Base-by-base conservation (phyloP, 2,329 filamentous ascomycete genomes). In the Alternaria incomplexa region DNA sequence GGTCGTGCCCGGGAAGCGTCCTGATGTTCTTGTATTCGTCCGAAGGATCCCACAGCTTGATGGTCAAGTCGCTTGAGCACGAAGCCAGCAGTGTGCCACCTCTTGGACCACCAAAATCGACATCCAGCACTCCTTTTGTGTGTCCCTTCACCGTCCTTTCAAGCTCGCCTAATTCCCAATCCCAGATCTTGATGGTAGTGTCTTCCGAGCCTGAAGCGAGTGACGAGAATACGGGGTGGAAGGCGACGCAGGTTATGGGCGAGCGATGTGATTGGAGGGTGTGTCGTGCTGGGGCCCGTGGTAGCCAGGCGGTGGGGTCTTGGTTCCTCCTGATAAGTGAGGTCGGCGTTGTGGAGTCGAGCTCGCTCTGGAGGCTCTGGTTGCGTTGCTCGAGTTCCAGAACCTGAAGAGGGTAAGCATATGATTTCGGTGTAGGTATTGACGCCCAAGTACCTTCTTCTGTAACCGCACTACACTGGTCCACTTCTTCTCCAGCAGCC, bases 401-500 rank as follows among this genome's bases (percentile, higher is more conserved):
- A 76, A 97, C 96, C 93, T 96, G 73, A 30, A 23, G 7, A 25
- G 10, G 3, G 58, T 75, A 23, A 77, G 72, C 56, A 48, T 48
- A 5, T 15, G 45, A 12, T 28, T 25, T n/a, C 40, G n/a, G 17
- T 20, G 56, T 25, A 36, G 40, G 23, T 17, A 23, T 20, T 46
- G 40, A 30, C 22, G 54, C 44, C 32, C 43, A 62, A 15, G 36
- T 81, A 91, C 93, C 91, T 97, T 98, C 82, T 97, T 97, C 82
- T 98, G 95, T 80, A 98, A 81, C 65, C 95, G 88, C 74, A 97
- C 93, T 26, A 98, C 91, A 74, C 93, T 96, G 20, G 95, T 98
- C 95, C 95, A 98, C 85, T 98, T 98, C 87, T 97, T 97, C 85
- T 98, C 95, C 70, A 98, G 82, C 26, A 98, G 82, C 2, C 92